Evolutionary conservation across 768 basidiomycete genomes (phyloP).

Genomic region (Cystofilobasidium ferigula): DNA sequence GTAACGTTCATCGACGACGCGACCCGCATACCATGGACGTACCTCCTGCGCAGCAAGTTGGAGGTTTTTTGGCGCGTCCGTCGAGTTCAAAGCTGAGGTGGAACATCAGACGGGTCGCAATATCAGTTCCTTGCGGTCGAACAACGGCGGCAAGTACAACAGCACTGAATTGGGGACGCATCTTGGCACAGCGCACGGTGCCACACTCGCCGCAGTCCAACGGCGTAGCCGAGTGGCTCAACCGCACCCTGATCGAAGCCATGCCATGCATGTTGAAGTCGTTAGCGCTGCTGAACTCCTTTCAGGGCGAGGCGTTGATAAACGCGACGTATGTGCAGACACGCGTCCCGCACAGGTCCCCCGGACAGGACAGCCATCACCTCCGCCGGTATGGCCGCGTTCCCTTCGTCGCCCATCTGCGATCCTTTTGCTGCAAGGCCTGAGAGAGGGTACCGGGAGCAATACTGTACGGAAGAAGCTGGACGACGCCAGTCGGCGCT

Average conservation of each 20-base stretch:
- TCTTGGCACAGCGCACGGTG: neutral
- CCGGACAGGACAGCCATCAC: neutral
- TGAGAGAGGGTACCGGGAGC: neutral
- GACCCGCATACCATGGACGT: neutral
- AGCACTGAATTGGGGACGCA: neutral
- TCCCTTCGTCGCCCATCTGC: neutral
- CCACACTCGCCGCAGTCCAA: neutral
- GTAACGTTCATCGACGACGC: neutral
- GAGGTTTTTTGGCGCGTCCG: conserved; percentile 22
- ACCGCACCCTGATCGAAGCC: neutral
- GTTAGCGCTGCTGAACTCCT: neutral
- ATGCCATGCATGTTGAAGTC: neutral
- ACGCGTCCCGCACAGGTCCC: neutral
- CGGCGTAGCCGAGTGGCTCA: neutral
- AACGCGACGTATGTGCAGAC: neutral
- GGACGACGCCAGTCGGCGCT: too few relatives aligned
- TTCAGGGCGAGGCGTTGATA: neutral
- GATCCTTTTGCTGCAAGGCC: neutral
- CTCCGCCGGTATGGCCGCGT: neutral
- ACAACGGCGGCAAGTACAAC: conserved; percentile 27
- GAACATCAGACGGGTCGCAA: conserved; percentile 13
- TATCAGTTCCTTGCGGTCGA: conserved; percentile 21
- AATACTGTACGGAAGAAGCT: too few relatives aligned
- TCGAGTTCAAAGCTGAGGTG: conserved; percentile 9
- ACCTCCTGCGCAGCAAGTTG: conserved; percentile 24